Evolutionary conservation across 345 rosid genomes (phyloP).

Genomic region (Physaria fendleri): DNA sequence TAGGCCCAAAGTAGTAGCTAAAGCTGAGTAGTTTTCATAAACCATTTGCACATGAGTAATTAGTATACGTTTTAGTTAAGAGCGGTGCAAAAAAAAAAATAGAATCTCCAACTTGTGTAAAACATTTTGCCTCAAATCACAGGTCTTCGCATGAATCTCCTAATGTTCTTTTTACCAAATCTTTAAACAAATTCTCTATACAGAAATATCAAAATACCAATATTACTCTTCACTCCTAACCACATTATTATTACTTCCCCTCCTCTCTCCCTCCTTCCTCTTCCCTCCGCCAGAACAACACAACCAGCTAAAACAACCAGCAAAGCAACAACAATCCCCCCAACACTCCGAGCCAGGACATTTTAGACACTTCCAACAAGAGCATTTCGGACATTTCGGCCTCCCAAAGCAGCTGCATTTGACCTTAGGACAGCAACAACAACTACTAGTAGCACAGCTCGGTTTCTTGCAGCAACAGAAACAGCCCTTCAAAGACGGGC

Average conservation of each 20-base stretch:
- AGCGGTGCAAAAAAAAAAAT: too few relatives aligned
- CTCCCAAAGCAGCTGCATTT: constrained; percentile 36
- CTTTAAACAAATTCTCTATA: constrained; percentile 20
- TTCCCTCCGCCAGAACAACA: constrained; percentile 36
- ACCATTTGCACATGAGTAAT: not conserved
- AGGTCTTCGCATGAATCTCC: constrained; percentile 2
- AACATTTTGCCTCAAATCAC: constrained; percentile 6
- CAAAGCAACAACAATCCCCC: constrained; percentile 15
- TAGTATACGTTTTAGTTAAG: too few relatives aligned
- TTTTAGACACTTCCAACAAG: constrained; percentile 9
- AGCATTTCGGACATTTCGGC: constrained; percentile 38
- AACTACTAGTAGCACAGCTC: constrained; percentile 29
- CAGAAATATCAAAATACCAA: constrained; percentile 14
- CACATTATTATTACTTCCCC: not conserved
- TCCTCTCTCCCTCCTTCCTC: constrained; percentile 8
- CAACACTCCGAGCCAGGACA: not conserved
- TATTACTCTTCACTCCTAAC: constrained; percentile 17
- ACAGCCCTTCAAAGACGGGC: constrained; percentile 32
- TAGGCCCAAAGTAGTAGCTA: not conserved
- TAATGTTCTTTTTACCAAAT: constrained; percentile 10
- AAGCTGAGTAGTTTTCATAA: not conserved
- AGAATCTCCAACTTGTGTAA: too few relatives aligned
- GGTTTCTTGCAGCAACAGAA: constrained; percentile 34
- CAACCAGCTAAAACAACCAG: constrained; percentile 34
- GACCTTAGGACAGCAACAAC: constrained; percentile 19